Base-by-base conservation (phyloP, 2,329 filamentous ascomycete species). In the Colletotrichum magnum region DNA sequence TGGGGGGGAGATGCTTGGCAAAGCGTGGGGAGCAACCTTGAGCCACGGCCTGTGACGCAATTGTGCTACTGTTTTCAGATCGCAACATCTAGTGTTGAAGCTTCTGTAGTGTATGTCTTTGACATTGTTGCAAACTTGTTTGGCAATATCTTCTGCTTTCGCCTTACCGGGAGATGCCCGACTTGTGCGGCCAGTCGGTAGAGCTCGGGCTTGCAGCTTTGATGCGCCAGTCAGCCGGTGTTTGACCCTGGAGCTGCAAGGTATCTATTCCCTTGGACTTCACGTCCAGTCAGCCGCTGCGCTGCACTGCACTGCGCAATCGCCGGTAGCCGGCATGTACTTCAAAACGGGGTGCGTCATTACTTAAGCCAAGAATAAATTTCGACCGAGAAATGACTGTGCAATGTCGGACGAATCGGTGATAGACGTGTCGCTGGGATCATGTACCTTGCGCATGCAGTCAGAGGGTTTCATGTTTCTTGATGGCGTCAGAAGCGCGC, bases 401-500 rank as follows among this genome's bases (percentile, higher is more conserved):
- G 36, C 56, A 57, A 66, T 16, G 54, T 60, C 61, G 39, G 62
- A 64, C 59, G 52, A 59, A 54, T 65, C 16, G 47, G 12, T 9
- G 60, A 18, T 28, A 58, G 28, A 16, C 41, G 50, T 2, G 15
- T 59, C 15, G 45, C n/a, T 21, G 41, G 24, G 41, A 28, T 18
- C 48, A 26, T 41, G 54, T 51, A 41, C 41, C 54, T 15, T 54
- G 61, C 62, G 60, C 43, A 26, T 60, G 62, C 66, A 69, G 66
- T 60, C 60, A 52, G 43, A 61, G 36, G 41, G 66, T 69, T 69
- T 69, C 62, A 69, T 39, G 50, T 69, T 36, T 60, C 39, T 47
- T 64, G 26, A 69, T 66, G 54, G 66, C 66, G 66, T 66, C 50
- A 48, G 32, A 28, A 48, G 56, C 66, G 66, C 51, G 66, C 66